phyloP scores from a whole-genome alignment of 2,329 filamentous ascomycete species.

The Arthroderma uncinatum region DNA sequence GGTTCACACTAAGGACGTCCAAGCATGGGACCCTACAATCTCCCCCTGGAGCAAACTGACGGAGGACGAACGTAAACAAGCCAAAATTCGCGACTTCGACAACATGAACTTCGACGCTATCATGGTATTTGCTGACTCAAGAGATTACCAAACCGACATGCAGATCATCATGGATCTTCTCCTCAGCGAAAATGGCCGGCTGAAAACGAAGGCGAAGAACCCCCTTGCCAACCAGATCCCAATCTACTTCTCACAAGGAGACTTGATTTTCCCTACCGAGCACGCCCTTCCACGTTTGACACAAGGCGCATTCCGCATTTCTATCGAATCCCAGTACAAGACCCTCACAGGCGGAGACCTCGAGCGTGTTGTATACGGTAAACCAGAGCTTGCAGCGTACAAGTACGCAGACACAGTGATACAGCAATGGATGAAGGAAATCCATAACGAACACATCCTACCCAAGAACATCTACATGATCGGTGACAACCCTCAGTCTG shows the following conservation, averaged over 20 bases:
- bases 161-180: conserved; percentile 67
- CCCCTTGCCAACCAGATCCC: conserved; percentile 56
- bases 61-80: conserved; percentile 54
- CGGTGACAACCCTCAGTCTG: conserved; percentile 62
- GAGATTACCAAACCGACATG: conserved; percentile 64
- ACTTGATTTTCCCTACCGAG: conserved; percentile 53
- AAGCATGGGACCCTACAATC: conserved; percentile 57
- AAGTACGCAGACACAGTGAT: conserved; percentile 67
- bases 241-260: conserved; percentile 61
- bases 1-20: conserved; percentile 61
- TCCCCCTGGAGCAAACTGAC: conserved; percentile 60
- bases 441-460: conserved; percentile 60
- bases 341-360: conserved; percentile 57
- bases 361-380: conserved; percentile 65
- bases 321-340: conserved; percentile 55
- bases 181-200: conserved; percentile 54
- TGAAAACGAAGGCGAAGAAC: conserved; percentile 55
- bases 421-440: conserved; percentile 61
- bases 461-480: conserved; percentile 66
- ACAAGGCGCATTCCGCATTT: conserved; percentile 64
- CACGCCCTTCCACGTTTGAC: conserved; percentile 56
- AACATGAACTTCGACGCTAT: conserved; percentile 63
- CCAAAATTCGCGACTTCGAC: conserved; percentile 59
- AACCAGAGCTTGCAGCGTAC: conserved; percentile 65
- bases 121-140: conserved; percentile 62